phyloP scores from a whole-genome alignment of 148 eudicot genomes.

The Diospyros lotus region DNA sequence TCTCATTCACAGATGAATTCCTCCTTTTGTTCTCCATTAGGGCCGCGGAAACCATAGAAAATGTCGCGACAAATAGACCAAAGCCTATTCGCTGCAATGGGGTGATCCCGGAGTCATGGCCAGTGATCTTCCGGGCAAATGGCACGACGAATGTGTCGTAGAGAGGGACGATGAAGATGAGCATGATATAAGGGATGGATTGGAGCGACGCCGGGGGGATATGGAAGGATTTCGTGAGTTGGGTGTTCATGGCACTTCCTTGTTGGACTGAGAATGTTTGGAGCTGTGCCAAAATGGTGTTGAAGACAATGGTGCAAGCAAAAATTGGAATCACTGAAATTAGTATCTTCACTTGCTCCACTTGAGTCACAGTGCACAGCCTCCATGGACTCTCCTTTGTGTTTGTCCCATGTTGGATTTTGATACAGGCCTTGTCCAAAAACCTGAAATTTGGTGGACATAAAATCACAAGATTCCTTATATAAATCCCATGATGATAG shows the following conservation, averaged over 20 bases:
- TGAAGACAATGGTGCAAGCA: slow-evolving; percentile 83
- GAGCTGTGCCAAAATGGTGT: slow-evolving; percentile 87
- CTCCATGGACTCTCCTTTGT: slow-evolving; percentile 53
- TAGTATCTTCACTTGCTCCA: slow-evolving; percentile 80
- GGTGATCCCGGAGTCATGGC: slow-evolving; percentile 64
- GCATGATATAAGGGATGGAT: slow-evolving; percentile 81
- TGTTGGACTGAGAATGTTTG: slow-evolving; percentile 97
- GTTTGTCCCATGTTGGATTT: slow-evolving; percentile 21
- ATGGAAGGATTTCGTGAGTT: slow-evolving; percentile 44
- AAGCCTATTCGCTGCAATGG: slow-evolving; percentile 71
- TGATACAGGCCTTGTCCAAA: slow-evolving; percentile 85
- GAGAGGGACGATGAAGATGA: slow-evolving; percentile 73
- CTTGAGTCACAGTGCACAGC: slow-evolving; percentile 67
- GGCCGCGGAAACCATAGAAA: slow-evolving; percentile 86
- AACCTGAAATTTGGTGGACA: slow-evolving; percentile 39
- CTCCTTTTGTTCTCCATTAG: slow-evolving; percentile 53
- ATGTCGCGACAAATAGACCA: slow-evolving; percentile 67
- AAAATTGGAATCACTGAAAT: slow-evolving; percentile 78
- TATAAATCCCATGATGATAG: not conserved
- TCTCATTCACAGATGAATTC: slow-evolving; percentile 12
- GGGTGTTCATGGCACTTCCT: slow-evolving; percentile 75
- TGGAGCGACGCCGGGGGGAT: slow-evolving; percentile 96
- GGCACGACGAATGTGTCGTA: slow-evolving; percentile 78
- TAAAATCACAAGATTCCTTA: no score
- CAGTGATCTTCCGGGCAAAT: slow-evolving; percentile 52